Base-by-base conservation (phyloP, 768 basidiomycete species). In the Tulasnella sp. region DNA sequence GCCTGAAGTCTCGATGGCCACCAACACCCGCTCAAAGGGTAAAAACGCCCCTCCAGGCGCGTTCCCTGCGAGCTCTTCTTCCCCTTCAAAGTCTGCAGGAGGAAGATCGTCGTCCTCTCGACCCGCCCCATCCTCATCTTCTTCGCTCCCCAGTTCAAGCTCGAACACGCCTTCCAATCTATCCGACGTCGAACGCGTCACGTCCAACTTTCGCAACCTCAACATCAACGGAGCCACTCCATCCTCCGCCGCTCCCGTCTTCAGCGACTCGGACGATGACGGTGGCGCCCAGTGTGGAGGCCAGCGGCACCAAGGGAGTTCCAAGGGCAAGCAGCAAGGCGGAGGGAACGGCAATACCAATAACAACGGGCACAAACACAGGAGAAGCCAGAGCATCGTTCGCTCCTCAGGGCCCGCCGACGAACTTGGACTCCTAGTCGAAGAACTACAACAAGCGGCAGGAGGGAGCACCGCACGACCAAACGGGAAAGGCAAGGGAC, bases 401-500 rank as follows among this genome's bases (percentile, higher is more conserved):
- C n/a, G n/a, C n/a, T n/a, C 73, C 37, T 48, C 73, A 34, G 73
- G 41, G 42, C 73, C 73, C 37, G 73, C 73, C 40, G 73, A 75
- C 44, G 73, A 75, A 75, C 40, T 75, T 7, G 73, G 40, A 40
- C 73, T 75, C 14, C 44, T 75, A 5, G 40, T 75, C 18, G 40
- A 75, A 75, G 73, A 48, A 41, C 40, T 48, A 11, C 41, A 75
- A 28, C 16, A 20, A 11, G 50, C 50, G 6, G 16, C 50, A 22
- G 50, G 18, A 50, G 73, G 37, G 44, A 41, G 22, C 40, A 58
- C 77, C 6, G 48, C 4, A 4, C 4, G 77, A 58, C 48, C 50
- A 40, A 77, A 77, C 6, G 77, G 77, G 34, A 77, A 77, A 37
- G 77, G 77, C 28, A 77, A 60, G 40, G 50, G 46, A 16, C 44